Evolutionary conservation across 1,139 yeast genomes (phyloP).

Genomic region (Blastobotrys aristatus): DNA sequence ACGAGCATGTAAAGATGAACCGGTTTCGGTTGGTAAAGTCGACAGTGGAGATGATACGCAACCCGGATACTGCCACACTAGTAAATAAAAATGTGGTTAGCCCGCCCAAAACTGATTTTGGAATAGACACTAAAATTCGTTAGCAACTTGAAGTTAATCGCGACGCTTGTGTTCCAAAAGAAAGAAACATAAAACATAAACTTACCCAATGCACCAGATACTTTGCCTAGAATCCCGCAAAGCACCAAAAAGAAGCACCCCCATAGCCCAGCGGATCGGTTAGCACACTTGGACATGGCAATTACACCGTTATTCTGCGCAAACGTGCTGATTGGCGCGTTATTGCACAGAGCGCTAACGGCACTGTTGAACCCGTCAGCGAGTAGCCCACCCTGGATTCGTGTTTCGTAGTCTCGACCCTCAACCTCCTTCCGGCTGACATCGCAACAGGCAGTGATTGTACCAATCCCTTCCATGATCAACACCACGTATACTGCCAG

Average conservation of each 20-base stretch:
- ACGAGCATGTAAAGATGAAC: slow-evolving; percentile 69
- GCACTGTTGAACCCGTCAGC: slow-evolving; percentile 73
- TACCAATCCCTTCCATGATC: slow-evolving; percentile 92
- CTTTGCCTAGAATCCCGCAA: slow-evolving; percentile 85
- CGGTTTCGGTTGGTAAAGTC: slow-evolving; percentile 86
- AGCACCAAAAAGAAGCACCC: slow-evolving; percentile 75
- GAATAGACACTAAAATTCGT: too few species aligned
- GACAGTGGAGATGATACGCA: slow-evolving; percentile 63
- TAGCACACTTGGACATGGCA: slow-evolving; percentile 84
- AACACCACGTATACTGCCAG: slow-evolving; percentile 73
- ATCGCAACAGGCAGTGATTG: slow-evolving; percentile 86
- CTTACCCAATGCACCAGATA: slow-evolving; percentile 87
- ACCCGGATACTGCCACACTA: slow-evolving; percentile 84
- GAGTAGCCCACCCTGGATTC: slow-evolving; percentile 87
- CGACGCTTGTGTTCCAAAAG: too few species aligned
- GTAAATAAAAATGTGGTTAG: slow-evolving; percentile 88
- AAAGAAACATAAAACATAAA: too few species aligned
- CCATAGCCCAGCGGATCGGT: slow-evolving; percentile 82
- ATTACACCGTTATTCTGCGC: slow-evolving; percentile 95
- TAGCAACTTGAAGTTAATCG: too few species aligned
- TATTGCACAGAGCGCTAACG: slow-evolving; percentile 56
- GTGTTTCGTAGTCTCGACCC: slow-evolving; percentile 71
- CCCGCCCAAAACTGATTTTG: slow-evolving; percentile 81
- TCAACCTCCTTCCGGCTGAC: slow-evolving; percentile 80
- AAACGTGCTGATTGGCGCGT: slow-evolving; percentile 82